Conservation (phyloP, 2,329 filamentous ascomycete species). For the Chaetomium sp. region DNA sequence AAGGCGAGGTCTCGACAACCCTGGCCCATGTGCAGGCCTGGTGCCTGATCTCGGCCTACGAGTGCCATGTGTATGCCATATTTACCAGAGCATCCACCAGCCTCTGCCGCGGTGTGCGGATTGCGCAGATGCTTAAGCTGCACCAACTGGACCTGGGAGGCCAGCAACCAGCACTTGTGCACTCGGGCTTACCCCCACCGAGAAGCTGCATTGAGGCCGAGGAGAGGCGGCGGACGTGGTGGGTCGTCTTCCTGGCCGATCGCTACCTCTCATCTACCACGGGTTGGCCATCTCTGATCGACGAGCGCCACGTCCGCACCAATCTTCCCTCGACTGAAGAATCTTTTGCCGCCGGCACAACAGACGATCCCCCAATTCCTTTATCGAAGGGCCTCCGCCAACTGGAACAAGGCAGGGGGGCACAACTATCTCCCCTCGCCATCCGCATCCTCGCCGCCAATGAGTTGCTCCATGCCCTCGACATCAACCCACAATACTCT, state of each 20-base stretch:
- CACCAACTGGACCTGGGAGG: slow-evolving; percentile 63
- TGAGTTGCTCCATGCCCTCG: slow-evolving; percentile 7
- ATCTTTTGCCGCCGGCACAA: background rate
- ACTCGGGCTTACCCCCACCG: slow-evolving; percentile 59
- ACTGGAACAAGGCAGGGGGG: slow-evolving; percentile 62
- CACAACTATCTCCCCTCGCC: slow-evolving; percentile 54
- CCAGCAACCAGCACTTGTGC: slow-evolving; percentile 67
- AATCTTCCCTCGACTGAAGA: slow-evolving; percentile 57
- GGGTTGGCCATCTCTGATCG: slow-evolving; percentile 68
- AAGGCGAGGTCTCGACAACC: slow-evolving; percentile 48
- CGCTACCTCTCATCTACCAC: slow-evolving; percentile 69
- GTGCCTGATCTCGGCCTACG: slow-evolving; percentile 61
- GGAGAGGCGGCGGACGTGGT: slow-evolving; percentile 68
- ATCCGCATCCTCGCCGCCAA: slow-evolving; percentile 16
- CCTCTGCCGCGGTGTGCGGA: slow-evolving; percentile 59
- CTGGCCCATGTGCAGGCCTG: slow-evolving; percentile 64
- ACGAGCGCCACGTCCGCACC: slow-evolving; percentile 62
- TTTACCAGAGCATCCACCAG: slow-evolving; percentile 71
- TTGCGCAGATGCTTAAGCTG: slow-evolving; percentile 68
- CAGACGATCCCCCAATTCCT: background rate
- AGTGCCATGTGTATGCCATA: slow-evolving; percentile 66
- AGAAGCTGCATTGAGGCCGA: slow-evolving; percentile 69
- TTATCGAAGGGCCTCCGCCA: slow-evolving; percentile 44
- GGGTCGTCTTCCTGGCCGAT: slow-evolving; percentile 66
- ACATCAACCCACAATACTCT: background rate